Base-by-base conservation (phyloP, 2,329 filamentous ascomycete genomes). In the Penicillium sp. region DNA sequence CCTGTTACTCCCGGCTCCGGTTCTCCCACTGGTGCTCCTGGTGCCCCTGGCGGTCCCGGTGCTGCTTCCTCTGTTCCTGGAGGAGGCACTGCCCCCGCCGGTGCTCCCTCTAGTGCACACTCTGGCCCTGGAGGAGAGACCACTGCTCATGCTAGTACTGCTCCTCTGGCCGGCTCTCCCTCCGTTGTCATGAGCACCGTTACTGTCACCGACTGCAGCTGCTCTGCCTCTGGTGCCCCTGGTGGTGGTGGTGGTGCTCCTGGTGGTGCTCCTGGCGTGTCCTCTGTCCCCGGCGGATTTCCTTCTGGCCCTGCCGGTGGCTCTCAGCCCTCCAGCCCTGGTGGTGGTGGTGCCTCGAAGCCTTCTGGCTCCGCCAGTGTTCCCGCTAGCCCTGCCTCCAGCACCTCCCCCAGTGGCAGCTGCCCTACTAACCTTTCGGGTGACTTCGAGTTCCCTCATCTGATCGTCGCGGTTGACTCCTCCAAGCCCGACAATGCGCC, bases 381-480 rank as follows among this genome's bases (percentile, higher is more conserved):
- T 23, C 55, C 59, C 8, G 46, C 42, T 33, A 57, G 43, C 29
- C 52, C 62, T 34, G 29, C 56, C 14, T 57, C 62, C 5, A 37
- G 37, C 18, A 33, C 48, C 16, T 54, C 57, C 8, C 45, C 62
- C 28, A 50, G 55, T 28, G 58, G 59, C 45, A 61, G 60, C 62
- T 83, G 81, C 65, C 77, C 79, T 34, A 72, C 77, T 29, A 66
- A 77, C 39, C 70, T 84, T 46, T 67, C 71, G 8, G 77, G 77
- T 7, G 65, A 75, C 37, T 85, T 77, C 62, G 76, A 83, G 66
- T 85, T 77, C 70, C 86, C 86, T 9, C 83, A 87, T 63, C 75
- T 88, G 52, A 87, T 89, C 64, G 71, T 88, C 28, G 81, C 84
- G 5, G 71, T 89, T 58, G 78, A 85, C 71, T 80, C 79, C 3